Evolutionary conservation across 1,284 basidiomycete species (phyloP), one percentile per base, ranked within the genome.

Genomic region (Pascua guehoae): DNA sequence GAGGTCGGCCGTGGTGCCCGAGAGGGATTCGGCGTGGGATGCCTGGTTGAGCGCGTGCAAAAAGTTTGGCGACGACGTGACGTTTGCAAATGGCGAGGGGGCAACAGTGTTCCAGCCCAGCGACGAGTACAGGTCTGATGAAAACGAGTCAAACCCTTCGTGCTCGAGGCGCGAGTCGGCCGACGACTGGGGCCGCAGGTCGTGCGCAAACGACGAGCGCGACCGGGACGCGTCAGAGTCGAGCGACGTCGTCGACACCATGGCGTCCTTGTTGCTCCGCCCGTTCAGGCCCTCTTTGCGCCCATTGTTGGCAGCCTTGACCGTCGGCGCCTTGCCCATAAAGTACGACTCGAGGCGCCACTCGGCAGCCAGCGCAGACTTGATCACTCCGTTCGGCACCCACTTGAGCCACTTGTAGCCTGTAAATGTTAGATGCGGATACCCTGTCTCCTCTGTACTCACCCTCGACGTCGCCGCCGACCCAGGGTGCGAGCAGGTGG

Each of bases 391-490:
- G 61, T 91, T 92, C 0, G 95, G 95, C 1, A 98, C 88, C 72
- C 94, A 98, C 73, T 93, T 95, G 57, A 98, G 81, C 92, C 93
- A 97, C 71, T 89, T 93, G 79, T 96, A 98, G 16, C 88, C 88
- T 68, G 83, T 85, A 17, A 68, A 40, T 46, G 38, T 57, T 32
- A 52, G 11, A 12, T 16, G 45, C 24, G 16, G 12, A 46, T 5
- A 41, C 12, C 15, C 14, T n/a, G n/a, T 11, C 17, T 5, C 16
- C 12, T 2, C 62, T 88, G 73, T 71, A 91, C 92, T 55, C 87
- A 66, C 83, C 87, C 72, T 94, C 93, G 41, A 78, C 74, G 47
- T 86, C 86, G 41, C 89, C 85, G 24, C 89, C 88, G 16, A 97
- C 91, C 95, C 95, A 98, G n/a, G 95, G 95, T 0, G 94, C 91